phyloP scores from a whole-genome alignment of 495 filamentous ascomycete species.

The Aspergillus affinis region DNA sequence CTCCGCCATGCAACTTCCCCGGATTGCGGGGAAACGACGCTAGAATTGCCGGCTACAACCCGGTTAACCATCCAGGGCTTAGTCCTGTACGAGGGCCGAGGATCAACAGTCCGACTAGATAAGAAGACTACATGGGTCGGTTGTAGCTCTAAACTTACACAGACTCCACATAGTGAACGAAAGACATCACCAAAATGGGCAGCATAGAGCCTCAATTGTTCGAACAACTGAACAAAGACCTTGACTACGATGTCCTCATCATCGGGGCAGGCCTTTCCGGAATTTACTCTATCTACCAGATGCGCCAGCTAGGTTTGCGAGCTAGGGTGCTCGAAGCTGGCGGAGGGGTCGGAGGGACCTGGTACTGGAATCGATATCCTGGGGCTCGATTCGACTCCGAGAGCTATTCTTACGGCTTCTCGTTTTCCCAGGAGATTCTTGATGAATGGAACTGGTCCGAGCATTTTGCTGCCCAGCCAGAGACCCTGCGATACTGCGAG shows the following conservation, averaged over 20 bases:
- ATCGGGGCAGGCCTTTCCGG: conserved; percentile 53
- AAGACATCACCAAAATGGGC: conserved; percentile 10
- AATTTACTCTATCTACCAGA: conserved; percentile 38
- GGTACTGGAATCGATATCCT: conserved; percentile 39
- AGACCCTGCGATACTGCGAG: conserved; percentile 24
- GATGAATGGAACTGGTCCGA: conserved; percentile 32
- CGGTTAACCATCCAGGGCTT: no score
- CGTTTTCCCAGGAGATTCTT: conserved; percentile 23
- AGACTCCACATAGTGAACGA: not conserved
- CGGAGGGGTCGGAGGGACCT: conserved; percentile 45
- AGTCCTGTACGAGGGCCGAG: no score
- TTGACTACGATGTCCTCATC: conserved; percentile 46
- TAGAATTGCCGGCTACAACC: no score
- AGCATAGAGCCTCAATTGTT: conserved; percentile 10
- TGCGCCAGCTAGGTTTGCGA: conserved; percentile 43
- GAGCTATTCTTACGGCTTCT: conserved; percentile 23
- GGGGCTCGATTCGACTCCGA: conserved; percentile 24
- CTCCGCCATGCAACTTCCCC: no score
- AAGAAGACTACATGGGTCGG: no score
- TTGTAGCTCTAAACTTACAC: no score
- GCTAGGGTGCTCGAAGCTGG: conserved; percentile 47
- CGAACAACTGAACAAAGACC: conserved; percentile 6
- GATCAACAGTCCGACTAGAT: no score
- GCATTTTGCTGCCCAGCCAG: conserved; percentile 23
- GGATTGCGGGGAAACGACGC: no score